Base-by-base conservation (phyloP, 73 alveolate genomes). In the Diophrys appendiculata region DNA sequence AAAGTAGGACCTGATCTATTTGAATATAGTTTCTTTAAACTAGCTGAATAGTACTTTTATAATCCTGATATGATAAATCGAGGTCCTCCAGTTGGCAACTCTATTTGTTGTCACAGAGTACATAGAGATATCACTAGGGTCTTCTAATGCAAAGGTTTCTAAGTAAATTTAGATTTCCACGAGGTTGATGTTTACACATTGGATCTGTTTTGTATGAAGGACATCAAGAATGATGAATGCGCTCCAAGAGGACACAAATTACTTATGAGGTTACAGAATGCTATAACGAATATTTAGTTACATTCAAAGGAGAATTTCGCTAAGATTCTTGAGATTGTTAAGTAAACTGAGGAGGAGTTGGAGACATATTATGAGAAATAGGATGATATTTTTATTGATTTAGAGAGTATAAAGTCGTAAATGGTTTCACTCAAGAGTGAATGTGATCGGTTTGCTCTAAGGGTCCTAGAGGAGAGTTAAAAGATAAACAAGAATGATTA, bases 41-140 rank as follows among this genome's bases (percentile, higher is more conserved):
- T 76, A 29, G 30, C 60, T 2, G 85, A 76, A 32, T 73, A 76
- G 70, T 76, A 76, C 43, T 76, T 76, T 54, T 76, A 76, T 70
- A 76, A 76, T 34, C 77, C 72, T 14, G 77, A 65, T 67, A 14
- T 18, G 53, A 3, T 14, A 3, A 29, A 5, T 28, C 1, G 25
- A 24, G 53, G 24, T 3, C 13, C 28, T 60, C 71, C 30, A 60
- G 71, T 3, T n/a, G n/a, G n/a, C n/a, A 28, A 3, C 54, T 43
- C 2, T 3, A 67, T 26, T 2, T 76, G 78, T 33, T 32, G 29
- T 23, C 85, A 76, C 35, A 76, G 33, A 24, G 26, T 76, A 3
- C 85, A 76, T 33, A 25, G 70, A 76, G 77, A 65, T 54, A 35
- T 75, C 3, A 33, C 29, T 65, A 64, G 85, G 14, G 65, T 69